These are phyloP conservation scores for Rhodotorula sp. DNA, from an alignment of 1,284 basidiomycete genomes.

Conservation along the genomic window DNA sequence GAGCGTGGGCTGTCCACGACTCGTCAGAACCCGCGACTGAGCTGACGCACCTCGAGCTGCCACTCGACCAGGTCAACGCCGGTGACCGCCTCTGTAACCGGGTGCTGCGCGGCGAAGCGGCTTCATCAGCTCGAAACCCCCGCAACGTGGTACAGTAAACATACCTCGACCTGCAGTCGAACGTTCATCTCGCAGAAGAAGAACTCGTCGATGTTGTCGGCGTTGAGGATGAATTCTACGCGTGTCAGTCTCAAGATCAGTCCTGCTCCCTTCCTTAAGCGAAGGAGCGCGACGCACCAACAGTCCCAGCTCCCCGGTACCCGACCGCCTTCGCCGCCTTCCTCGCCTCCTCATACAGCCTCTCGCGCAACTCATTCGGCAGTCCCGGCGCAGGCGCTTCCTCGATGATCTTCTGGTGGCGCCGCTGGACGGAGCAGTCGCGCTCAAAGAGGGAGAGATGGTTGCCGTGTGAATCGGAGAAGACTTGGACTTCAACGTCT, in stretches of 20 bases:
- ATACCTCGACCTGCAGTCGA: conserved; percentile 68
- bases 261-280: neutral
- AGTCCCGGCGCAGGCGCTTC: conserved; percentile 88
- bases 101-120: conserved; percentile 62
- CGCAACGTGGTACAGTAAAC: accelerated
- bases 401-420: conserved; percentile 78
- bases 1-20: neutral
- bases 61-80: conserved; percentile 89
- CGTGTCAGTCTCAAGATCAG: no score
- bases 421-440: conserved; percentile 89
- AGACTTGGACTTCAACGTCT: conserved; percentile 80
- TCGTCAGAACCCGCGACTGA: neutral
- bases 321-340: conserved; percentile 86
- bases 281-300: conserved; percentile 52
- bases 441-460: conserved; percentile 88
- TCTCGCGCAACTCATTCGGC: conserved; percentile 67
- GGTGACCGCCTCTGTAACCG: conserved; percentile 85
- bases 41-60: conserved; percentile 70
- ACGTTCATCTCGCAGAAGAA: conserved; percentile 95
- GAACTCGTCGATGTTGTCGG: conserved; percentile 69
- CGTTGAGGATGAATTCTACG: conserved; percentile 81
- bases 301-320: conserved; percentile 87
- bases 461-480: conserved; percentile 65
- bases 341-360: conserved; percentile 81
- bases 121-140: neutral